Evolutionary conservation across 2,329 filamentous ascomycete genomes (phyloP).

Genomic region (Lizonia empirigonia): DNA sequence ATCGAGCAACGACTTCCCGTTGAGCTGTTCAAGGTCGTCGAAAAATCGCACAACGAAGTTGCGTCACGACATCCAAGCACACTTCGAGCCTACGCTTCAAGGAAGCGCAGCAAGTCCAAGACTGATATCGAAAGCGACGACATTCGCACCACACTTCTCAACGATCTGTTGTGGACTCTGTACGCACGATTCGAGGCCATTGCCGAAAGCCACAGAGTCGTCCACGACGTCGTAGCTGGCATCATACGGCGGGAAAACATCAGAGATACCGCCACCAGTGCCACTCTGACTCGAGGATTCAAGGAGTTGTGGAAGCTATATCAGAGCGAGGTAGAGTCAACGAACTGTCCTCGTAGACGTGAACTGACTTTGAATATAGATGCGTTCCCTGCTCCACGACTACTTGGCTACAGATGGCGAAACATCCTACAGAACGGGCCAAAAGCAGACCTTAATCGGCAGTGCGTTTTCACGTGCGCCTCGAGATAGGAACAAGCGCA

Average conservation of each 20-base stretch:
- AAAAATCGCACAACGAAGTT: constrained; percentile 92
- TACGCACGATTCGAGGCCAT: constrained; percentile 98
- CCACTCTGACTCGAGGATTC: constrained; percentile 80
- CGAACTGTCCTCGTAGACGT: too few species aligned
- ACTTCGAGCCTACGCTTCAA: constrained; percentile 58
- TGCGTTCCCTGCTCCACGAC: constrained; percentile 89
- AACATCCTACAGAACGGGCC: constrained; percentile 62
- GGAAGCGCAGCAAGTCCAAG: constrained; percentile 67
- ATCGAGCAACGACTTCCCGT: constrained; percentile 93
- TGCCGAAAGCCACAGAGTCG: constrained; percentile 89
- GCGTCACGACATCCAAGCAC: constrained; percentile 91
- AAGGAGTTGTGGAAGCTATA: constrained; percentile 98
- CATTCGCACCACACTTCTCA: constrained; percentile 81
- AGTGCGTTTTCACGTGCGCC: constrained; percentile 60
- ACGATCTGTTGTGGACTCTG: constrained; percentile 87
- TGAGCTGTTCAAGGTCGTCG: constrained; percentile 90
- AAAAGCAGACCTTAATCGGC: constrained; percentile 54
- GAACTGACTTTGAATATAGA: constrained; percentile 51
- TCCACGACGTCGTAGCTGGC: constrained; percentile 88
- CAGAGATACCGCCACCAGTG: constrained; percentile 56
- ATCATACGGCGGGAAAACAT: constrained; percentile 81
- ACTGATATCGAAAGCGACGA: constrained; percentile 66
- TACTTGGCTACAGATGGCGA: constrained; percentile 93
- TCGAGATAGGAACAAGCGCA: constrained; percentile 59
- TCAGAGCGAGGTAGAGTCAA: constrained; percentile 72